Base-by-base conservation (phyloP, 163 green algal species). In the Chlamydomonas reinhardtii region DNA sequence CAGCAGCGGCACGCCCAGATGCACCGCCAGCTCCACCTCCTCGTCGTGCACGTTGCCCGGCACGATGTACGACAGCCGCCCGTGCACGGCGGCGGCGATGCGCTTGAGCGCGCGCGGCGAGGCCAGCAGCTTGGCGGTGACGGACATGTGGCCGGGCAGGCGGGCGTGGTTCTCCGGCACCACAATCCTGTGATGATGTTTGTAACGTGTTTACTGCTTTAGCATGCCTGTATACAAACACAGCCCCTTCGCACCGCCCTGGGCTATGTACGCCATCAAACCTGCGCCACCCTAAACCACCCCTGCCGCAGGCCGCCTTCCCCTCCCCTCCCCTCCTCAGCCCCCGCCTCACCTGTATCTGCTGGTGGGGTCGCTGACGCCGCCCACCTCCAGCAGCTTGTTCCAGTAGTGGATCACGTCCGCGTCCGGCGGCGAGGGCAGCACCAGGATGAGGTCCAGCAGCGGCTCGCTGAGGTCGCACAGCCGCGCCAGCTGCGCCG, bases 371-470 rank as follows among this genome's bases (percentile, higher is more conserved):
- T 90, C 62, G 17, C 74, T 75, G 35, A 94, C 89, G n/a, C 88
- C 89, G 31, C 93, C 86, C 35, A 92, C 90, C 84, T 94, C 74
- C 85, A 96, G 82, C 56, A 96, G 84, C 84, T 94, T 93, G 70
- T 89, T 82, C 91, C 91, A 96, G 84, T 95, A 95, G 16, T 39
- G 25, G 1, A 92, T 74, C 32, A 95, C 88, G 37, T 95, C 93
- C 4, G 56, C 17, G 79, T 91, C 84, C 16, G 85, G 82, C 37
- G 93, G 82, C 35, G 39, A 56, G 32, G 91, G 87, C 43, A 94
- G 89, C 66, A 96, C 88, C 76, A 95, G 92, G 31, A 96, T 73
- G 0, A 95, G 83, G 61, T 95, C 91, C 61, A 94, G 73, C 62
- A 93, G 68, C 19, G 92, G 91, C 76, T 96, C 91, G n/a, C 87